Evolutionary conservation across 164 flowering plant species (phyloP).

Genomic region (Aristolochia californica): DNA sequence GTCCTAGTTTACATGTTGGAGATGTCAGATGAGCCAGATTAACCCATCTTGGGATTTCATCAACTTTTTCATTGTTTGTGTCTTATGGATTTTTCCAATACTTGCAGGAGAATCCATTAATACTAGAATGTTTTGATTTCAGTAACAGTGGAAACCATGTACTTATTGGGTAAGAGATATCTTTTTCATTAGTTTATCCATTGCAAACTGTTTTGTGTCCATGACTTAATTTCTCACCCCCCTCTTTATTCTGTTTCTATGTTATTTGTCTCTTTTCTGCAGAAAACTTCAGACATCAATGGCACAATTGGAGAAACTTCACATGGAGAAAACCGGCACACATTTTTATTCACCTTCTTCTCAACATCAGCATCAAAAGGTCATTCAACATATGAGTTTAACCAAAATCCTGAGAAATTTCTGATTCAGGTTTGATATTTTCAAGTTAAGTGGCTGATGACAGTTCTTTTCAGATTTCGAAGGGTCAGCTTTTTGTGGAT

Average conservation of each 20-base stretch:
- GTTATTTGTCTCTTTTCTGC: slow-evolving; percentile 9
- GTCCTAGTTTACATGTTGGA: too few relatives aligned
- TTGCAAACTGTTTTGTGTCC: background rate
- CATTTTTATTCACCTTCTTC: slow-evolving; percentile 41
- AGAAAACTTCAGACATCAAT: slow-evolving; percentile 71
- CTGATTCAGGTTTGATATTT: too few relatives aligned
- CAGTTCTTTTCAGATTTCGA: slow-evolving; percentile 34
- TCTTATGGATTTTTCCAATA: slow-evolving; percentile 2
- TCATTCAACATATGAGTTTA: background rate
- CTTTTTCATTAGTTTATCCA: background rate
- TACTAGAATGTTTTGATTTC: slow-evolving; percentile 88
- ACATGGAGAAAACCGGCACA: slow-evolving; percentile 39
- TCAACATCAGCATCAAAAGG: slow-evolving; percentile 8
- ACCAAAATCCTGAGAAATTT: too few relatives aligned
- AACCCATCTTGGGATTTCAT: too few relatives aligned
- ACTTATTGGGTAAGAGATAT: slow-evolving; percentile 55
- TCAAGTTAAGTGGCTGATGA: too few relatives aligned
- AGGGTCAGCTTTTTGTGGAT: slow-evolving; percentile 75
- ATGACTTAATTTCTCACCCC: background rate
- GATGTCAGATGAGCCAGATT: too few relatives aligned
- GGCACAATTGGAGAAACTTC: slow-evolving; percentile 48
- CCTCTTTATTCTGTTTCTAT: background rate
- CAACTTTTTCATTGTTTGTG: too few relatives aligned
- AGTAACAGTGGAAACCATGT: slow-evolving; percentile 66
- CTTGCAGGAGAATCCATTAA: slow-evolving; percentile 71